Evolutionary conservation across 352 stramenopile genomes (phyloP).

Genomic region (Phytophthora sp.): DNA sequence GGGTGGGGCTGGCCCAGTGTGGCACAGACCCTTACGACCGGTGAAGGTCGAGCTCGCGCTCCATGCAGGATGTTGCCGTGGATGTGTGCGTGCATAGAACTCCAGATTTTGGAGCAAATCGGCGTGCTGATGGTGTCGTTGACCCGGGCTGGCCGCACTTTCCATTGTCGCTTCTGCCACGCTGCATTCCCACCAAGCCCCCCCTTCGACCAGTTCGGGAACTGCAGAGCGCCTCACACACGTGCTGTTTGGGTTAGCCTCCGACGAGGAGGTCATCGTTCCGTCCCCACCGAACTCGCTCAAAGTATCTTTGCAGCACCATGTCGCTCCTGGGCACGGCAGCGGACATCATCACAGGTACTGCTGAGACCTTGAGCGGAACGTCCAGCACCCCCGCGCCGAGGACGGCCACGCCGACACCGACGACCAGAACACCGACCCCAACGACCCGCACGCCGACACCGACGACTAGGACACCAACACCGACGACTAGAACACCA

Average conservation of each 20-base stretch:
- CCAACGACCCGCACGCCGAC: constrained; percentile 13
- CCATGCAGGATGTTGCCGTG: constrained; percentile 12
- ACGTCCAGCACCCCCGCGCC: constrained; percentile 11
- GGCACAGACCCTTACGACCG: not conserved
- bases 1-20: not conserved
- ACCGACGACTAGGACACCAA: constrained; percentile 9
- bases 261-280: not conserved
- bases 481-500: constrained; percentile 7
- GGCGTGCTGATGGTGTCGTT: constrained; percentile 20
- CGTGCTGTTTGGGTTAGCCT: no score
- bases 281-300: constrained; percentile 11
- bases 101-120: constrained; percentile 20
- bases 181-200: not conserved
- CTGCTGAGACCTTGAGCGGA: constrained; percentile 22
- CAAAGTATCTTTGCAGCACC: constrained; percentile 2
- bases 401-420: constrained; percentile 5
- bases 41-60: constrained; percentile 3
- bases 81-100: constrained; percentile 31
- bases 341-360: constrained; percentile 11
- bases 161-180: constrained; percentile 28
- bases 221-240: constrained; percentile 15
- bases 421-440: constrained; percentile 10
- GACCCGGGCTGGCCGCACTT: constrained; percentile 16
- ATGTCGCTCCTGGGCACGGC: constrained; percentile 30
- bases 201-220: constrained; percentile 25